Evolutionary conservation across 768 basidiomycete genomes (phyloP).

Genomic region (Pleurotus ostreatus): DNA sequence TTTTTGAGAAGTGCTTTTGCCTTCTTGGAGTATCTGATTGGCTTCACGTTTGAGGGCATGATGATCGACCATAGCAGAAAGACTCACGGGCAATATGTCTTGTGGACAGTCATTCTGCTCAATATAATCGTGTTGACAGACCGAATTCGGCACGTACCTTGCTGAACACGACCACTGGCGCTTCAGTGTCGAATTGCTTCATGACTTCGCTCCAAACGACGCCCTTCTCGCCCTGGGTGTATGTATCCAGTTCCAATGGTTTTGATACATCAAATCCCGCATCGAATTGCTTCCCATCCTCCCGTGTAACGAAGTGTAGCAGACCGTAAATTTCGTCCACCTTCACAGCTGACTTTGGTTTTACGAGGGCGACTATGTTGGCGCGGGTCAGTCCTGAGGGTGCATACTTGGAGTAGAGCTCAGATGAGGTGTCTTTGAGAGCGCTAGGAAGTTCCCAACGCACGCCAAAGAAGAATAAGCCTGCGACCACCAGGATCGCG

Average conservation of each 20-base stretch:
- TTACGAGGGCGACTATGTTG: slow-evolving; percentile 33
- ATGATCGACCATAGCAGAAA: background rate
- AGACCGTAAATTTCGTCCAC: slow-evolving; percentile 69
- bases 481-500: slow-evolving; percentile 28
- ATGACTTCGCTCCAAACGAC: slow-evolving; percentile 43
- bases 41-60: too few species aligned
- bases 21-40: too few species aligned
- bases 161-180: slow-evolving; percentile 77
- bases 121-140: background rate
- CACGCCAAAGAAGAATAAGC: slow-evolving; percentile 37
- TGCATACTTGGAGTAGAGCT: background rate
- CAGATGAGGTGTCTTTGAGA: slow-evolving; percentile 27
- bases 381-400: slow-evolving; percentile 31
- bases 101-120: background rate
- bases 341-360: slow-evolving; percentile 18
- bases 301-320: slow-evolving; percentile 58
- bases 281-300: slow-evolving; percentile 34
- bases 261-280: slow-evolving; percentile 39
- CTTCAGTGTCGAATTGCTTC: slow-evolving; percentile 36
- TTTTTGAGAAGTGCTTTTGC: slow-evolving; percentile 60
- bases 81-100: slow-evolving; percentile 77
- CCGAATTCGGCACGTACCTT: slow-evolving; percentile 48
- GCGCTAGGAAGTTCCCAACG: slow-evolving; percentile 38
- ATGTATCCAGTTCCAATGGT: slow-evolving; percentile 48
- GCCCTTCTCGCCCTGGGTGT: slow-evolving; percentile 42